Conservation (phyloP, 768 basidiomycete genomes). For the Mycena haematopus region DNA sequence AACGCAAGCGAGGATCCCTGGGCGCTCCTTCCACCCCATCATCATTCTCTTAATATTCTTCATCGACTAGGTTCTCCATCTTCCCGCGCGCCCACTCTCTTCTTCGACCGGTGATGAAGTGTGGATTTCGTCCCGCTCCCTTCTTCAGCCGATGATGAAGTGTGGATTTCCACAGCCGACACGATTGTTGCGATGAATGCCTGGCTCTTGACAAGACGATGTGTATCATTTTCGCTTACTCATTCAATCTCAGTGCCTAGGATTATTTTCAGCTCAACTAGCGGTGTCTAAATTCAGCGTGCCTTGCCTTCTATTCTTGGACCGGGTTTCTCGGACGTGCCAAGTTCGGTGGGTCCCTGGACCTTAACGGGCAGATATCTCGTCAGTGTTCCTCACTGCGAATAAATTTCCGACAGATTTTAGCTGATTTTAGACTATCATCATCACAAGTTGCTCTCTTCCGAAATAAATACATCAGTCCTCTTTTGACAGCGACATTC, state of each 20-base stretch:
- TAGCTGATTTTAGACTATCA: background rate
- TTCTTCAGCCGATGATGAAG: conserved; percentile 14
- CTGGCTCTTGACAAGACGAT: conserved; percentile 1
- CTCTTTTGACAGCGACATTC: conserved; percentile 12
- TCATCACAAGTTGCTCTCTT: background rate
- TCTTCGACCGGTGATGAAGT: background rate
- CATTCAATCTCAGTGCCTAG: too few species aligned
- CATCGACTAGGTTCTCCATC: background rate
- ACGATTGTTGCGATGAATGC: background rate
- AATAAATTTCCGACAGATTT: background rate
- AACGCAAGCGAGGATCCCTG: background rate
- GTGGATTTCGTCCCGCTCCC: too few species aligned
- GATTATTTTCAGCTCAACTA: too few species aligned
- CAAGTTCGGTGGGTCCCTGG: too few species aligned
- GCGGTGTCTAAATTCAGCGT: too few species aligned
- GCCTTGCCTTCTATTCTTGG: too few species aligned
- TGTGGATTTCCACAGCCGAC: background rate
- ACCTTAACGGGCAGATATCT: too few species aligned
- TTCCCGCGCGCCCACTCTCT: too few species aligned
- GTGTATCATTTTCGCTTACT: background rate
- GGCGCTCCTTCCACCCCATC: conserved; percentile 9
- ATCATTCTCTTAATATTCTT: too few species aligned
- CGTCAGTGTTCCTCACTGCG: too few species aligned
- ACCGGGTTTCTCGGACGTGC: too few species aligned
- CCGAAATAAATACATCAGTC: conserved; percentile 5